Evolutionary conservation across 1,284 basidiomycete species (phyloP), one percentile per base, ranked within the genome.

Genomic region (Phylloporus gajari): DNA sequence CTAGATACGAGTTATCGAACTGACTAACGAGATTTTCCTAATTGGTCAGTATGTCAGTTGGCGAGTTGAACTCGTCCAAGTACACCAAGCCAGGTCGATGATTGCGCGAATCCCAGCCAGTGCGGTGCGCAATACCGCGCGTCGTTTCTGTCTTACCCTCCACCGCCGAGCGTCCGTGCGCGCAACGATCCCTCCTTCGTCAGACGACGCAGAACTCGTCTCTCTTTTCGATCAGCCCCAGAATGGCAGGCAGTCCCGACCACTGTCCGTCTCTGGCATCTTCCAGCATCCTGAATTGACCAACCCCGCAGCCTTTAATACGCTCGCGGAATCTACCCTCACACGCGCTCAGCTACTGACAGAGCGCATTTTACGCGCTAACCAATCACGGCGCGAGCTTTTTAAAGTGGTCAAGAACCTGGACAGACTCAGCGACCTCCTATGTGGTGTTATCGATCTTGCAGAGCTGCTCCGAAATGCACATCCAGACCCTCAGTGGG

Each of bases 371-470:
- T 82, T 93, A 61, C 88, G 88, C 19, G 91, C 93, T 27, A 85
- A 86, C 70, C 87, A 91, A 76, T 92, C 92, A 3, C 87, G 90
- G 62, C 82, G 86, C 64, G 95, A 97, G 79, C 87, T 97, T 69
- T 85, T 93, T 73, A 90, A 91, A 81, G 95, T 95, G 27, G 95
- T 97, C 74, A 98, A 97, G 88, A 97, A 97, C 80, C 85, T 99
- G 72, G 97, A 99, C 84, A 88, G 97, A 70, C 90, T 99, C 74
- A 98, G 96, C 81, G 97, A 99, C 85, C 88, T 98, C 80, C 86
- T 99, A 4, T 99, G 97, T 80, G 94, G 95, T 13, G 96, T 99
- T 71, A 99, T 99, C 74, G 97, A 99, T 84, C 91, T 98, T 77
- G 95, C 96, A 70, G 97, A 99, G 83, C 89, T 98, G 63, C 89